Base-by-base conservation (phyloP, 179 eudicot genomes). In the Beta macrorhiza region DNA sequence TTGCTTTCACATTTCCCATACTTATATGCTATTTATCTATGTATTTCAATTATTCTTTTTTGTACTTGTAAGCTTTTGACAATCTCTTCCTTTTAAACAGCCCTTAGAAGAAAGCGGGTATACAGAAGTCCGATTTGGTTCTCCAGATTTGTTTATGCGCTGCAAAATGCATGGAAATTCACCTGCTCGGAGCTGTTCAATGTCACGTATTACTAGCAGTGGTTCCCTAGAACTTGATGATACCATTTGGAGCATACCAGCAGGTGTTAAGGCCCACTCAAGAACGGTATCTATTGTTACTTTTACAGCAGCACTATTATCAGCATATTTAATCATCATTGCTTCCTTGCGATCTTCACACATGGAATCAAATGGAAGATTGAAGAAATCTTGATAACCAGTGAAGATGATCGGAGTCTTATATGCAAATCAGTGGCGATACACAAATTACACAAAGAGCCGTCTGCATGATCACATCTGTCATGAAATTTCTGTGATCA, bases 221-320 rank as follows among this genome's bases (percentile, higher is more conserved):
- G 67, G 74, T 61, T 69, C 81, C 77, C 80, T 79, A 13, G 52
- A 70, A 80, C 72, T 52, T 56, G 71, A 80, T 58, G 79, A 78
- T 8, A 80, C 80, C 53, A 84, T 82, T 17, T 96, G 99, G 99
- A 91, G 90, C 77, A 89, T 96, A 65, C 97, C 98, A 70, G 88
- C 89, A 53, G 98, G 99, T 9, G 84, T 79, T 44, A 82, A 86
- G 82, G 86, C 88, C 58, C 99, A 94, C 82, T 84, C 90, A 5
- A 56, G 49, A 74, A 67, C 82, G 42, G 99, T 96, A 42, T 90
- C 95, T 55, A 44, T 83, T 79, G 85, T 92, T 79, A 96, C 99
- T 56, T 96, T 92, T 67, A 65, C 86, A 11, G 80, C 90, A 19
- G 98, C 99, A 45, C 77, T 84, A 62, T 73, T 91, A 44, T 86